A percentile compares a stretch with the other conserved stretches of the same genome.
Conservation (phyloP, 495 filamentous ascomycete species). For the Chlorociboria aeruginascens region DNA sequence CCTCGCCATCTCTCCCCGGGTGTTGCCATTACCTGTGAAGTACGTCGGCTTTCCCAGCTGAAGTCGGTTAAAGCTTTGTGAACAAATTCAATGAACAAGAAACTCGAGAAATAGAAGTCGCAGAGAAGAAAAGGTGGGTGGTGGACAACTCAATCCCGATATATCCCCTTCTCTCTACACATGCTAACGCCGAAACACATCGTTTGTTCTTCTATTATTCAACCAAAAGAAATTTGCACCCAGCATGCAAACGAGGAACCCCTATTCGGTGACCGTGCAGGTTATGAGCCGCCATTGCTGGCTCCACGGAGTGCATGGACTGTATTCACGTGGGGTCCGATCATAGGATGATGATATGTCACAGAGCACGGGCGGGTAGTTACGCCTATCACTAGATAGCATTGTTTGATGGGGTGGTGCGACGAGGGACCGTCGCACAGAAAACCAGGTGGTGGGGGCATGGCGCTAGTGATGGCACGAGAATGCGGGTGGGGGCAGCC, state of each 20-base stretch:
- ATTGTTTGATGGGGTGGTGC: too few species aligned
- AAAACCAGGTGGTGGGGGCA: too few species aligned
- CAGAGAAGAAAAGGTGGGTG: conserved; percentile 1
- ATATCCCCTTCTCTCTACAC: background rate
- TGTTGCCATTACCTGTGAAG: conserved; percentile 1
- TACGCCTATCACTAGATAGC: too few species aligned
- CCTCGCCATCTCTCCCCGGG: conserved; percentile 5
- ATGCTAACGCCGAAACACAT: background rate
- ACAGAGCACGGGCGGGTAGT: too few species aligned
- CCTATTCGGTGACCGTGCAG: background rate
- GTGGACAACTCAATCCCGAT: background rate
- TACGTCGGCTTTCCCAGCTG: background rate
- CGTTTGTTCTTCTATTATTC: background rate
- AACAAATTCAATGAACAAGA: background rate
- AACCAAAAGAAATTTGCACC: too few species aligned
- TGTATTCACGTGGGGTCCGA: background rate
- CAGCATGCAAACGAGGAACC: too few species aligned
- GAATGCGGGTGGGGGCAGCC: too few species aligned
- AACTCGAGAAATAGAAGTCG: conserved; percentile 3
- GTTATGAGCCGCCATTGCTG: background rate
- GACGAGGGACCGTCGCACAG: too few species aligned
- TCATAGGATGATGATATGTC: too few species aligned
- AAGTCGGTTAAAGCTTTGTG: background rate
- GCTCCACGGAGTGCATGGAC: background rate
- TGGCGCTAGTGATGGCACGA: too few species aligned